Base-by-base conservation (phyloP, 2,329 filamentous ascomycete species). In the Diplodia sapinea region DNA sequence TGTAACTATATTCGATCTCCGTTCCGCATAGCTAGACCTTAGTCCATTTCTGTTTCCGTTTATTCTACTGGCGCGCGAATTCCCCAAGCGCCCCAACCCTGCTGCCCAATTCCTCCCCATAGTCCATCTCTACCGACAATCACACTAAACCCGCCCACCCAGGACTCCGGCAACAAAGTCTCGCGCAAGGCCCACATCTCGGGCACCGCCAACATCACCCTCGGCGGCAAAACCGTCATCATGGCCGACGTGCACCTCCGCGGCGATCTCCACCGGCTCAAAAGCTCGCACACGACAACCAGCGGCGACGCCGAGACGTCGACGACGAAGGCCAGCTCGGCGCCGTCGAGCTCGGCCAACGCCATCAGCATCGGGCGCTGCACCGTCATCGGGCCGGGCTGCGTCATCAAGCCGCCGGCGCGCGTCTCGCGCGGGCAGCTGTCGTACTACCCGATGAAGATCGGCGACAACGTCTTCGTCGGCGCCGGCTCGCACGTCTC, bases 101-200 rank as follows among this genome's bases (percentile, higher is more conserved):
- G 43, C 43, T 47, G 6, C 17, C 8, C 17, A 17, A 43, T 33
- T 33, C 8, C 15, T 43, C 40, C 49, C n/a, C 43, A n/a, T 8
- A n/a, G 15, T 40, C 57, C 40, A 38, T 47, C 20, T 26, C 55
- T 40, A 2, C 38, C 29, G 23, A 7, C 47, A 51, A 3, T 6
- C 17, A 49, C 13, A 11, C 66, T 69, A 1, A 33, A 68, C 57
- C 40, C 43, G 15, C 63, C 40, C 29, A 49, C 38, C 6, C 63
- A 96, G 94, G 94, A 98, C 81, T 97, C 94, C 2, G 95, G 95
- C 72, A 99, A 99, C 86, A 98, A 98, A 83, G 95, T 99, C 74
- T 94, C 94, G 49, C 92, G 95, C 72, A 93, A 93, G 73, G 92
- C 93, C 70, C 89, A 91, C 77, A 92, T 99, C 73, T 91, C 96